A percentile compares a stretch with the other conserved stretches of the same genome.
Evolutionary conservation across 805 yeast genomes (phyloP).

Genomic region (Tetrapisispora phaffii): DNA sequence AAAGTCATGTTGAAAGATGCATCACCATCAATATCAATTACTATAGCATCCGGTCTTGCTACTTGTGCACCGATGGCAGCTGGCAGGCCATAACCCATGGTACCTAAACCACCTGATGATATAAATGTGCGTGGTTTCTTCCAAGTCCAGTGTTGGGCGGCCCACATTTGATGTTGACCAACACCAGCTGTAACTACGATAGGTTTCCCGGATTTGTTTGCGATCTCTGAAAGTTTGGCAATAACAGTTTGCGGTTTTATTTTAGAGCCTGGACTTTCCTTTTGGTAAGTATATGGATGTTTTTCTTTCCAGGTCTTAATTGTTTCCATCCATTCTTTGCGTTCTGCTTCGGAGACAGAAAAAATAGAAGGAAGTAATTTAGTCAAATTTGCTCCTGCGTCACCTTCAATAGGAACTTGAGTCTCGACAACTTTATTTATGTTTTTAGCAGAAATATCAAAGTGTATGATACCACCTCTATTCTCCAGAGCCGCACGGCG

Average conservation of each 20-base stretch:
- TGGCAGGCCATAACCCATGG: slow-evolving; percentile 97
- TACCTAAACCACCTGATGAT: slow-evolving; percentile 98
- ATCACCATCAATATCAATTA: slow-evolving; percentile 96
- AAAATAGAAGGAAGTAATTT: slow-evolving; percentile 62
- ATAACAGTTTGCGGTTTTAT: slow-evolving; percentile 93
- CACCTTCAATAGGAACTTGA: slow-evolving; percentile 95
- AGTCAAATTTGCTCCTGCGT: slow-evolving; percentile 70
- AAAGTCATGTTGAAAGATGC: slow-evolving; percentile 98
- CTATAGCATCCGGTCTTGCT: slow-evolving; percentile 88
- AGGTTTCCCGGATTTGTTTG: slow-evolving; percentile 46
- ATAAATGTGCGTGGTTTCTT: slow-evolving; percentile 83
- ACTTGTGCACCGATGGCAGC: slow-evolving; percentile 98
- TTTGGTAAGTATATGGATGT: slow-evolving; percentile 76
- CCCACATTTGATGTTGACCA: slow-evolving; percentile 99
- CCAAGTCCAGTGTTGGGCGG: slow-evolving; percentile 97
- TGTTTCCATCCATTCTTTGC: slow-evolving; percentile 72
- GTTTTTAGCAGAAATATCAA: slow-evolving; percentile 92
- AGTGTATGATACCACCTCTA: slow-evolving; percentile 94
- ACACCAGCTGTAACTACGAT: slow-evolving; percentile 95
- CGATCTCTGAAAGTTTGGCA: slow-evolving; percentile 63
- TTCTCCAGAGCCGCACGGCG: slow-evolving; percentile 76
- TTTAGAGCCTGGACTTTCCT: slow-evolving; percentile 67
- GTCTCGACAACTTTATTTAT: slow-evolving; percentile 96
- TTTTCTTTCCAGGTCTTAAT: slow-evolving; percentile 74
- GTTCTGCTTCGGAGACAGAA: slow-evolving; percentile 40